These are phyloP conservation scores for Sarcodon aspratus DNA, from an alignment of 768 basidiomycete genomes.

Conservation along the genomic window DNA sequence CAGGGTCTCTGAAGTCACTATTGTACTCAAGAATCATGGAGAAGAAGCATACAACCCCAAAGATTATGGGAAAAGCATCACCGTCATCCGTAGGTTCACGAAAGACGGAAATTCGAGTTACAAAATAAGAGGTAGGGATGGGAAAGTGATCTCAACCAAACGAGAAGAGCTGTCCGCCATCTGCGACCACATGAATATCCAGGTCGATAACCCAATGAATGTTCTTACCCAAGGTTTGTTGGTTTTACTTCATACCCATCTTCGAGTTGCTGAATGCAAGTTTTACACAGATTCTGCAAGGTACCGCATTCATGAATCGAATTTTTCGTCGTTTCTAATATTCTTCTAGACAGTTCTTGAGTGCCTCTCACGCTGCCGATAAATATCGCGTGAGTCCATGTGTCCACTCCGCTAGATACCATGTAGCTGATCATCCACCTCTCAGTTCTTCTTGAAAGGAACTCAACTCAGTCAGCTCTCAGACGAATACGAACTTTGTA, in stretches of 20 bases:
- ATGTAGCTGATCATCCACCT: constrained; percentile 2
- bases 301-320: constrained; percentile 2
- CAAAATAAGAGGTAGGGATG: constrained; percentile 70
- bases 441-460: constrained; percentile 87
- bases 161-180: constrained; percentile 81
- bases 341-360: constrained; percentile 54
- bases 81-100: constrained; percentile 72
- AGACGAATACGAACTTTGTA: constrained; percentile 74
- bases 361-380: constrained; percentile 66
- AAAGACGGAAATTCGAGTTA: constrained; percentile 68
- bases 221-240: constrained; percentile 72
- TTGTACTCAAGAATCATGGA: constrained; percentile 82
- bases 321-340: constrained; percentile 23
- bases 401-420: too few species aligned
- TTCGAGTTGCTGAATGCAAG: neutral
- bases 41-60: constrained; percentile 80
- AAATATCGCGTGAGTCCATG: constrained; percentile 69
- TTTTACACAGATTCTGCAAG: constrained; percentile 21
- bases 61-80: constrained; percentile 79
- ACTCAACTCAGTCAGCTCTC: constrained; percentile 84
- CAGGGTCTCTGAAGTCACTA: constrained; percentile 65
- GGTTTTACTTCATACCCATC: constrained; percentile 1
- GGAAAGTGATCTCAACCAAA: constrained; percentile 58
- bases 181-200: constrained; percentile 92
- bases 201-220: constrained; percentile 94